These are phyloP conservation scores for Bondarzewia mesenterica DNA, from an alignment of 1,284 basidiomycete genomes.

Conservation along the genomic window DNA sequence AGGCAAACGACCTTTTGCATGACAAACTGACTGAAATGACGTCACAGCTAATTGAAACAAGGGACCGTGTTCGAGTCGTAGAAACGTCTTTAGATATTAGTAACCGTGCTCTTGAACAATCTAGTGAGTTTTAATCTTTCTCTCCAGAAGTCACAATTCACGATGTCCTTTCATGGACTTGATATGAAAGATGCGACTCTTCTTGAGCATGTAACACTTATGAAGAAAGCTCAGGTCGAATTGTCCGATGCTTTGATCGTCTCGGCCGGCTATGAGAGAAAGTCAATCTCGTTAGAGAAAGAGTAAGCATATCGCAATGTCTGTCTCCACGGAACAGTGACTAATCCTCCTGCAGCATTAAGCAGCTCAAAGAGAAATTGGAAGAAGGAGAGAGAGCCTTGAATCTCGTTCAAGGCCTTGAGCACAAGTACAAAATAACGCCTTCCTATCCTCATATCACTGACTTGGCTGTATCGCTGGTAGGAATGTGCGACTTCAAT, in stretches of 20 bases:
- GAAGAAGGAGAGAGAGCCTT: background rate
- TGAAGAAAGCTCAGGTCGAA: constrained; percentile 1
- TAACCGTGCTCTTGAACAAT: constrained; percentile 14
- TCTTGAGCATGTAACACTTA: background rate
- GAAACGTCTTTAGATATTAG: constrained; percentile 20
- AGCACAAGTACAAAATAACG: constrained; percentile 6
- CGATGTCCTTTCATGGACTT: background rate
- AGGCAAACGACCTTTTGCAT: constrained; percentile 28
- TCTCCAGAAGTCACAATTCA: background rate
- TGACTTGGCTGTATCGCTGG: background rate
- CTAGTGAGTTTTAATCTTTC: constrained; percentile 15
- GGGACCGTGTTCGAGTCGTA: constrained; percentile 19
- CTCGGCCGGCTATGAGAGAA: constrained; percentile 14
- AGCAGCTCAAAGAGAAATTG: too few relatives aligned
- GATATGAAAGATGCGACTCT: background rate
- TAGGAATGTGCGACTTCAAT: constrained; percentile 10
- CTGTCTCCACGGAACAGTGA: background rate
- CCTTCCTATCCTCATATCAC: background rate
- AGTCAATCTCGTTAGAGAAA: constrained; percentile 13
- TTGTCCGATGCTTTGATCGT: constrained; percentile 11
- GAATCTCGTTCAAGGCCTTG: background rate
- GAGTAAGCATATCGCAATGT: constrained; percentile 13
- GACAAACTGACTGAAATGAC: constrained; percentile 25
- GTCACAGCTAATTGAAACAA: constrained; percentile 25
- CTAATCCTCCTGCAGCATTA: too few relatives aligned